Percentiles rank a stretch among this genome's conserved stretches.
phyloP scores from a whole-genome alignment of 2,329 filamentous ascomycete genomes.

The Zopfia rhizophila region DNA sequence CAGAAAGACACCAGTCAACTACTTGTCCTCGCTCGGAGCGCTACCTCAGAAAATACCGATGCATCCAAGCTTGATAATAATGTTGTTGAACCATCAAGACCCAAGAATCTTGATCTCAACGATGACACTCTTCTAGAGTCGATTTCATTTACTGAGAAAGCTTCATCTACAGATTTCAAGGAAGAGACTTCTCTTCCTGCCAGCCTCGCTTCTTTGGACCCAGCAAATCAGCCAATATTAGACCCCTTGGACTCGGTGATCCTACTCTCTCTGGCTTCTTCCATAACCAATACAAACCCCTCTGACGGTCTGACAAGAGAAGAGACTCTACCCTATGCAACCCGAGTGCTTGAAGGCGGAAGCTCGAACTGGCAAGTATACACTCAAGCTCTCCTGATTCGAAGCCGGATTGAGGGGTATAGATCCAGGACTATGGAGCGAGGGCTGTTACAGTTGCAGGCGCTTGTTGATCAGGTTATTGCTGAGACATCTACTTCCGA shows the following conservation, averaged over 20 bases:
- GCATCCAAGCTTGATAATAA: conserved; percentile 21
- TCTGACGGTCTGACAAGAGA: conserved; percentile 88
- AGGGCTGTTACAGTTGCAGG: conserved; percentile 90
- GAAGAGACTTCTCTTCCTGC: conserved; percentile 66
- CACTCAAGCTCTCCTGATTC: conserved; percentile 88
- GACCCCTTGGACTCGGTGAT: conserved; percentile 89
- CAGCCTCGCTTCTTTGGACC: conserved; percentile 72
- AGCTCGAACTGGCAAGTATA: conserved; percentile 98
- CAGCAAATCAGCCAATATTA: conserved; percentile 83
- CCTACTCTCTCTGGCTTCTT: conserved; percentile 80
- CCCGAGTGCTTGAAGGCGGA: conserved; percentile 85
- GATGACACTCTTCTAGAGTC: conserved; percentile 92
- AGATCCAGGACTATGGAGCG: conserved; percentile 87
- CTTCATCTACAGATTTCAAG: conserved; percentile 54
- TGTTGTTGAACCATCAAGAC: conserved; percentile 53
- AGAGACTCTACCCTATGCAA: conserved; percentile 91
- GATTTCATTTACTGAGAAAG: conserved; percentile 77
- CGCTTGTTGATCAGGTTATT: conserved; percentile 93
- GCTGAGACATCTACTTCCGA: conserved; percentile 73
- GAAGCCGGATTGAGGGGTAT: conserved; percentile 90
- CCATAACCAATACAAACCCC: conserved; percentile 88
- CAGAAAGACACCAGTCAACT: conserved; percentile 85
- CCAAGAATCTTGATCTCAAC: conserved; percentile 80
- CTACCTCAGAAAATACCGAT: conserved; percentile 33
- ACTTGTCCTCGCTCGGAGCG: conserved; percentile 87